A percentile compares a stretch with the other conserved stretches of the same genome.
phyloP scores from a whole-genome alignment of 1,139 yeast genomes.

The Diutina rugosa region DNA sequence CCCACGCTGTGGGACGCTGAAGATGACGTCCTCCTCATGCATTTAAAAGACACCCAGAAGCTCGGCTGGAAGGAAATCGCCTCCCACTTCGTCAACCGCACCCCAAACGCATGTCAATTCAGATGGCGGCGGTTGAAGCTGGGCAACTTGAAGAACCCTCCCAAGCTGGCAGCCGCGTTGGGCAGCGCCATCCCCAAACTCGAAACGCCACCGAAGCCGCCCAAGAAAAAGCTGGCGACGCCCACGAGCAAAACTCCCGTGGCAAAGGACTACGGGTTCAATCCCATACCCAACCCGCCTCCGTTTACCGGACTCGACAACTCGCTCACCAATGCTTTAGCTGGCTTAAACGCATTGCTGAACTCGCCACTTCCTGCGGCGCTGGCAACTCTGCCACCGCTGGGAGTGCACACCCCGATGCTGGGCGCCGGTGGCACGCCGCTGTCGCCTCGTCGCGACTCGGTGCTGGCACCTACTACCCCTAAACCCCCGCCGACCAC shows the following conservation, averaged over 20 bases:
- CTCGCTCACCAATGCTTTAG: conserved; percentile 29
- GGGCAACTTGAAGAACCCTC: conserved; percentile 47
- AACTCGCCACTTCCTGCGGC: not conserved
- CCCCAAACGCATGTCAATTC: conserved; percentile 71
- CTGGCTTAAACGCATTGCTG: conserved; percentile 30
- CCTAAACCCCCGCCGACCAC: conserved; percentile 8
- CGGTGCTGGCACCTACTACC: conserved; percentile 6
- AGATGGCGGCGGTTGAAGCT: conserved; percentile 64
- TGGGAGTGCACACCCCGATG: conserved; percentile 14
- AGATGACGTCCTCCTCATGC: conserved; percentile 55
- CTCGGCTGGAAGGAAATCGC: conserved; percentile 74
- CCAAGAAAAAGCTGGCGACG: conserved; percentile 1
- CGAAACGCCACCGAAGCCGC: not conserved
- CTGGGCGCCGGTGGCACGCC: conserved; percentile 1
- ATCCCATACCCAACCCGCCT: conserved; percentile 21
- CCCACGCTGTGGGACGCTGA: conserved; percentile 72
- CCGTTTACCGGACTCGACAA: conserved; percentile 31
- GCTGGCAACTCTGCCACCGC: not conserved
- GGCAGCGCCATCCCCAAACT: conserved; percentile 3
- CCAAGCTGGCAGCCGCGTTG: conserved; percentile 26
- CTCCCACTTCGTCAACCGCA: conserved; percentile 50
- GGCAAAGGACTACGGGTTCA: conserved; percentile 11
- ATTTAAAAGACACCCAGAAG: conserved; percentile 57
- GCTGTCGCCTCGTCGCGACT: conserved; percentile 3
- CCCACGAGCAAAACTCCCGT: not conserved